Base-by-base conservation (phyloP, 495 filamentous ascomycete species). In the Letharia columbiana region DNA sequence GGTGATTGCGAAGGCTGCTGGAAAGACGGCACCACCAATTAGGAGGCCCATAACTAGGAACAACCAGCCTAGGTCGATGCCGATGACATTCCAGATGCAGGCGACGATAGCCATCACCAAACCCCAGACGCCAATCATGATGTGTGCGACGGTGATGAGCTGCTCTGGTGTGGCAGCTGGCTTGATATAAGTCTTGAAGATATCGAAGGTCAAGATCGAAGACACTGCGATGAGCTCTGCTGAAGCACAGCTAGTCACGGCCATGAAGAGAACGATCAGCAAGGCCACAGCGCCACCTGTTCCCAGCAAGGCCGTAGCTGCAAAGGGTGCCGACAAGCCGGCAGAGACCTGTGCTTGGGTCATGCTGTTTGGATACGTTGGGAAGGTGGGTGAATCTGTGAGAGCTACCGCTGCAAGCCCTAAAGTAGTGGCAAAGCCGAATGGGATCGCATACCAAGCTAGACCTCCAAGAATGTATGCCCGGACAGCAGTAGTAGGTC, bases 141-240 rank as follows among this genome's bases (percentile, higher is more conserved):
- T 72, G 69, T 84, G 82, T 61, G 77, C 79, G 61, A 82, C 73
- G 39, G 71, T 71, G 50, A 85, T 77, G 6, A 86, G 73, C 23
- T 77, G 71, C 9, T 72, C 71, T 10, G 78, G 76, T 7, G 73
- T 74, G 17, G 81, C 77, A 40, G 67, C 64, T 18, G 79, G 81
- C 17, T 79, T 80, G 69, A 80, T 73, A 70, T 84, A 84, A 7
- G 77, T 79, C 67, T 81, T 80, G 73, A 84, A 86, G 64, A 84
- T 70, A 67, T 84, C 82, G 67, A 83, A 86, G 15, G 81, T 83
- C 60, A 84, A 68, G 20, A 86, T 76, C 2, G 80, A 81, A 0
- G 79, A 80, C 45, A 81, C 80, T 17, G 82, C 81, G 62, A 86
- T 82, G 15, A 82, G 73, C 69, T 86, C 80, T 1, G 82, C 78